Conservation (phyloP, 2,329 filamentous ascomycete species). For the Periconia digitata region DNA sequence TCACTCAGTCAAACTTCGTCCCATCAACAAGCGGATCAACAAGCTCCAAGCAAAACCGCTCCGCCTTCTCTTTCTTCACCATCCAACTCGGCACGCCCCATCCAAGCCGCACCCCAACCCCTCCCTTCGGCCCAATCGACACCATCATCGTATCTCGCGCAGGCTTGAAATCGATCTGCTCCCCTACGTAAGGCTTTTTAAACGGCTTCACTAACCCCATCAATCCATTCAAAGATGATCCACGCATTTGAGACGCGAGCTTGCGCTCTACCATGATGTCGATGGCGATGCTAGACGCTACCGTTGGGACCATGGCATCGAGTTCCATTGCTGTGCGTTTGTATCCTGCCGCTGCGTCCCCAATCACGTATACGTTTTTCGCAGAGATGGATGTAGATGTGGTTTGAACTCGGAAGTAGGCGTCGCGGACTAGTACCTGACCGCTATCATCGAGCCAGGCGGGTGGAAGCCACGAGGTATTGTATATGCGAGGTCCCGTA, state of each 20-base stretch:
- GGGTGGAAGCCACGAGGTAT: conserved; percentile 26
- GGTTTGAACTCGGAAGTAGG: conserved; percentile 24
- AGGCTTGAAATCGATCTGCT: conserved; percentile 20
- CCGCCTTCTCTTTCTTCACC: conserved; percentile 16
- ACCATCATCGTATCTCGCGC: conserved; percentile 23
- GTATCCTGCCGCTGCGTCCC: conserved; percentile 37
- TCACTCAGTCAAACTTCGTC: conserved; percentile 5
- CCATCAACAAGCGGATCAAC: conserved; percentile 11
- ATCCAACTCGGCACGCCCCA: conserved; percentile 14
- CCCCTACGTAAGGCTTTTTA: neutral
- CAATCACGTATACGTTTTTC: conserved; percentile 35
- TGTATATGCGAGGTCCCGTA: conserved; percentile 29
- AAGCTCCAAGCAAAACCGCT: conserved; percentile 14
- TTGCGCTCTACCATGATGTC: conserved; percentile 3
- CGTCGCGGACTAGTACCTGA: conserved; percentile 26
- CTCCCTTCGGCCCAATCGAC: conserved; percentile 13
- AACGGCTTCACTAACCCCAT: conserved; percentile 6
- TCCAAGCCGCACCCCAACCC: conserved; percentile 32
- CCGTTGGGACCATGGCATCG: conserved; percentile 8
- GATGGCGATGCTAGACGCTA: conserved; percentile 11
- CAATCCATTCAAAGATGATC: neutral
- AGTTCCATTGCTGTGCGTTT: conserved; percentile 15
- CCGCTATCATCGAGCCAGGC: conserved; percentile 25
- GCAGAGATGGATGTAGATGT: conserved; percentile 1
- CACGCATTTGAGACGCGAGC: conserved; percentile 1